Evolutionary conservation across 495 filamentous ascomycete genomes (phyloP).

Genomic region (Podospora pseudopauciseta): DNA sequence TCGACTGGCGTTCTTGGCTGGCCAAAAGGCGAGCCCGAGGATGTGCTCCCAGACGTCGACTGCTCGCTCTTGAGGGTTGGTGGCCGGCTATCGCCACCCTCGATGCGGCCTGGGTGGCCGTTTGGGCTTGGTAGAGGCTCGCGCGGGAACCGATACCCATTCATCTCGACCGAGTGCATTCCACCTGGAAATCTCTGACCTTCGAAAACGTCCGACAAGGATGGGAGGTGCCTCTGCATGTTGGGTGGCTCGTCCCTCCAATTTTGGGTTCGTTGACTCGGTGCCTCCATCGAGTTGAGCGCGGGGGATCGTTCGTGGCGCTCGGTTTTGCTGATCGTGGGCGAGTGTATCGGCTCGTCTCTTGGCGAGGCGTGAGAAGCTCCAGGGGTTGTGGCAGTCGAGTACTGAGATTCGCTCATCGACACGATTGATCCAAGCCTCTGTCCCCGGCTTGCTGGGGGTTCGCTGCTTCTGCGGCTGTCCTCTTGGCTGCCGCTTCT

Average conservation of each 20-base stretch:
- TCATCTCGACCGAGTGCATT: slow-evolving; percentile 18
- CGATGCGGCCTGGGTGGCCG: slow-evolving; percentile 13
- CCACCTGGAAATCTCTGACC: slow-evolving; percentile 18
- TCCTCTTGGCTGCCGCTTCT: slow-evolving; percentile 43
- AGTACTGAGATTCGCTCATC: slow-evolving; percentile 32
- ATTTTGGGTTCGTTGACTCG: slow-evolving; percentile 15
- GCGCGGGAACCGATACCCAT: slow-evolving; percentile 22
- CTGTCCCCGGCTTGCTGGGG: slow-evolving; percentile 39
- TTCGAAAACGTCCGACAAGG: slow-evolving; percentile 36
- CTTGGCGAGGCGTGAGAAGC: neutral
- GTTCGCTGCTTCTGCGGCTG: slow-evolving; percentile 44
- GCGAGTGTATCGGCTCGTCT: slow-evolving; percentile 38
- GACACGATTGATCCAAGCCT: slow-evolving; percentile 40
- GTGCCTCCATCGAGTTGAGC: slow-evolving; percentile 19
- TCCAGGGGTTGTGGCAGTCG: neutral
- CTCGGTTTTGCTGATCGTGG: slow-evolving; percentile 21
- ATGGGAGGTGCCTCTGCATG: slow-evolving; percentile 31
- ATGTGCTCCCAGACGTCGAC: slow-evolving; percentile 27
- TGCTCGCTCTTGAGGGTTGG: slow-evolving; percentile 31
- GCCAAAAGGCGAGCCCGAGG: slow-evolving; percentile 30
- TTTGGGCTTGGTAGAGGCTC: slow-evolving; percentile 18
- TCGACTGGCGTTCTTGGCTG: slow-evolving; percentile 42
- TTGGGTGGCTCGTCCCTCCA: slow-evolving; percentile 29
- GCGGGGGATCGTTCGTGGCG: slow-evolving; percentile 28
- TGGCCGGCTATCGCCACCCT: slow-evolving; percentile 19